Percentiles rank a stretch among this genome's conserved stretches.
Evolutionary conservation across 2,329 filamentous ascomycete species (phyloP).

Genomic region (Scortechinia acanthostroma): DNA sequence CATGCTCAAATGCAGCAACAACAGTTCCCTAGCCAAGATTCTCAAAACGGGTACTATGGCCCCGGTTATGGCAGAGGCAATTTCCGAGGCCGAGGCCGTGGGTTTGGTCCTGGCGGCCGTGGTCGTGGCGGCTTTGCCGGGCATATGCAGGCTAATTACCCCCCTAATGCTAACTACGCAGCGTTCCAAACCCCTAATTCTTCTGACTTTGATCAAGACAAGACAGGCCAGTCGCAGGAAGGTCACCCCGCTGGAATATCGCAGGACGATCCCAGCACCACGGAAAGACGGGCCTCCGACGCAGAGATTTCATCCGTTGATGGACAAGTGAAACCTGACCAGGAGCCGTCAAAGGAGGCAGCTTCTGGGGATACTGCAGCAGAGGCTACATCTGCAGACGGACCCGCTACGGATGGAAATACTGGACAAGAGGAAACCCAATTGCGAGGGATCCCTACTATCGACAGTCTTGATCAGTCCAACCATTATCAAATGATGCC

Average conservation of each 20-base stretch:
- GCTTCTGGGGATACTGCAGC: not conserved
- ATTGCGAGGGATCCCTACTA: not conserved
- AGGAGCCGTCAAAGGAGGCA: not conserved
- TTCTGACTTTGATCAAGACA: slow-evolving; percentile 1
- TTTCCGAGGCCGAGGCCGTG: slow-evolving; percentile 31
- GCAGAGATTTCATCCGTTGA: not conserved
- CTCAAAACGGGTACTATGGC: slow-evolving; percentile 46
- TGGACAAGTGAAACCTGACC: not conserved
- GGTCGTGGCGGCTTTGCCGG: not conserved
- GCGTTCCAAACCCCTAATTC: not conserved
- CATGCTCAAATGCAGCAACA: too few species aligned
- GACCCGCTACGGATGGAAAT: not conserved
- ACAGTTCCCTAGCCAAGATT: slow-evolving; percentile 51
- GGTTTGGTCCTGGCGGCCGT: not conserved
- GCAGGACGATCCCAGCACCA: not conserved
- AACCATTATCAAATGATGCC: not conserved
- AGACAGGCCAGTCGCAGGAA: too few species aligned
- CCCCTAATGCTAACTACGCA: too few species aligned
- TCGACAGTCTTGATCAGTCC: not conserved
- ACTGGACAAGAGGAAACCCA: not conserved
- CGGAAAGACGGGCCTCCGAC: too few species aligned
- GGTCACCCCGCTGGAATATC: too few species aligned
- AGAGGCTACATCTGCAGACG: not conserved
- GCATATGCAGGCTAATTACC: not conserved
- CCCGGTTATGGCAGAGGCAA: slow-evolving; percentile 17